A percentile compares a stretch with the other conserved stretches of the same genome.
phyloP scores from a whole-genome alignment of 2,329 filamentous ascomycete genomes.

The Parastagonospora nodorum region DNA sequence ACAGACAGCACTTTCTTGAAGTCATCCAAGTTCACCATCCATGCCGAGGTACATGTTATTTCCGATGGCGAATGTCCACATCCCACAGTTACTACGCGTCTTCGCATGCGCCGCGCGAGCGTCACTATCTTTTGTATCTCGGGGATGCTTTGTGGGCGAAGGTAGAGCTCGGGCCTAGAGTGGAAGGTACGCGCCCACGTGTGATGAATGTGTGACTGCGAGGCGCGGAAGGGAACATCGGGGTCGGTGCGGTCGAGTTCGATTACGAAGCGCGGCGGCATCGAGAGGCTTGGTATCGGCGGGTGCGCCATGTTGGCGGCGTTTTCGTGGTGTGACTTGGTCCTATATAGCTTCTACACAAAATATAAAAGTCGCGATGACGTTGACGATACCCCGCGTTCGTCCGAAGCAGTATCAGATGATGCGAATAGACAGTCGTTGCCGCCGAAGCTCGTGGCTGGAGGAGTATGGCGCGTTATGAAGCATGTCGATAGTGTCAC shows the following conservation, averaged over 20 bases:
- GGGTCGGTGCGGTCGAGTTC: constrained; percentile 65
- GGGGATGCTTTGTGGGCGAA: constrained; percentile 76
- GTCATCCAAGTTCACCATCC: constrained; percentile 92
- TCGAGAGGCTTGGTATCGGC: constrained; percentile 29
- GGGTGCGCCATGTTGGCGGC: constrained; percentile 29
- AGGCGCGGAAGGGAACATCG: constrained; percentile 76
- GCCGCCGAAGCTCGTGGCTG: background rate
- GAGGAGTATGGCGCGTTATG: background rate
- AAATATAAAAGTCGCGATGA: background rate
- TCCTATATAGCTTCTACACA: background rate
- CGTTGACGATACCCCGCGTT: background rate
- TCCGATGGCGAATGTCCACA: constrained; percentile 91
- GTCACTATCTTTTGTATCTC: constrained; percentile 85
- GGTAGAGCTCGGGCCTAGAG: constrained; percentile 86
- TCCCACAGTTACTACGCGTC: constrained; percentile 83
- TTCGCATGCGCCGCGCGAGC: constrained; percentile 79
- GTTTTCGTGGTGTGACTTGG: background rate
- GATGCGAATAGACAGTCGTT: background rate
- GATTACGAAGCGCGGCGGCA: constrained; percentile 50
- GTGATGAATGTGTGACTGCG: constrained; percentile 74
- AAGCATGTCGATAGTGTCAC: background rate
- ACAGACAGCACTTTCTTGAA: constrained; percentile 75
- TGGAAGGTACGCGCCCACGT: constrained; percentile 96
- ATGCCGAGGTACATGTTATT: constrained; percentile 89
- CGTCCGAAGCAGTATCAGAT: constrained; percentile 1